phyloP scores from a whole-genome alignment of 129 eudicot species.

The Erigeron canadensis region DNA sequence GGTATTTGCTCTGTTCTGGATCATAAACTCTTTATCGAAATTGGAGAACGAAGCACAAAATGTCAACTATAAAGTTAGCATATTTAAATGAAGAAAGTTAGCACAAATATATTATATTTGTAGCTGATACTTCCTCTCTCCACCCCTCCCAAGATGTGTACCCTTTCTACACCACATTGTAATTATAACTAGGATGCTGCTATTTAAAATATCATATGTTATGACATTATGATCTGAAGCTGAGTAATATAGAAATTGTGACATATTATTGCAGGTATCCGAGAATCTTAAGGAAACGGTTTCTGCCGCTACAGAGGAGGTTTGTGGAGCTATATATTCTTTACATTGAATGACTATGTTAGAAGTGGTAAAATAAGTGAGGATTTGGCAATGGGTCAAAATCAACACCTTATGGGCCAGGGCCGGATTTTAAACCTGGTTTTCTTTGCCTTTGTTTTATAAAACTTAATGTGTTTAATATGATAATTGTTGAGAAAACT shows the following conservation, averaged over 20 bases:
- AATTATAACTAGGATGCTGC: neutral
- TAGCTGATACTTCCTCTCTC: too few relatives aligned
- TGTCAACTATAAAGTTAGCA: too few relatives aligned
- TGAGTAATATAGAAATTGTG: neutral
- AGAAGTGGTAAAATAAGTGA: neutral
- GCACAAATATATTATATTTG: too few relatives aligned
- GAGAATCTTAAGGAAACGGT: constrained; percentile 74
- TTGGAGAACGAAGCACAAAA: too few relatives aligned
- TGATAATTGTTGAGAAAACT: neutral
- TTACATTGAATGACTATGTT: neutral
- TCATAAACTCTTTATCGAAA: too few relatives aligned
- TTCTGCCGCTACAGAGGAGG: constrained; percentile 88
- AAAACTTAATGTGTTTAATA: neutral
- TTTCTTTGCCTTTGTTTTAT: neutral
- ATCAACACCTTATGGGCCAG: neutral
- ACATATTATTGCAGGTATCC: constrained; percentile 51
- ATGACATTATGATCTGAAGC: neutral
- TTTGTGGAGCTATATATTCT: constrained; percentile 22
- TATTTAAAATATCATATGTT: neutral
- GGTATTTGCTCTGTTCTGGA: neutral
- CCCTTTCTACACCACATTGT: neutral
- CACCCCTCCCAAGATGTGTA: too few relatives aligned
- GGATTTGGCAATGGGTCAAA: neutral
- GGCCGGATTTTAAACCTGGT: neutral
- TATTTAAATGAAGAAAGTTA: neutral